These are phyloP conservation scores for Lepidium didymum DNA, from an alignment of 345 rosid species.

Conservation along the genomic window DNA sequence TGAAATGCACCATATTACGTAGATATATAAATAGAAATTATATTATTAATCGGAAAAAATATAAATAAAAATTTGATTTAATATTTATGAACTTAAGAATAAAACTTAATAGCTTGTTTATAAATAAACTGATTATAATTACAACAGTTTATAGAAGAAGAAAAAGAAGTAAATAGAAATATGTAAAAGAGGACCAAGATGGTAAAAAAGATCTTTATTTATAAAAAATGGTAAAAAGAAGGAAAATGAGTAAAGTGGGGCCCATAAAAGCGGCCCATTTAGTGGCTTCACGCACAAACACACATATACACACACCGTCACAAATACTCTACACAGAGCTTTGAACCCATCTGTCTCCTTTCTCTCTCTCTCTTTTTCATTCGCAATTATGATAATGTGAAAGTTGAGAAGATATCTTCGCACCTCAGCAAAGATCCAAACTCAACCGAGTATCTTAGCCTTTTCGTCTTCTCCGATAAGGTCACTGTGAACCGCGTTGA, in stretches of 20 bases:
- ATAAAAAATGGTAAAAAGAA: too few relatives aligned
- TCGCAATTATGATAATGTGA: constrained; percentile 24
- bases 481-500: not conserved
- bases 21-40: not conserved
- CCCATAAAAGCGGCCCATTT: constrained; percentile 29
- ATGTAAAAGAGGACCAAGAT: not conserved
- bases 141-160: not conserved
- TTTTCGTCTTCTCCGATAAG: constrained; percentile 19
- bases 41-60: too few relatives aligned
- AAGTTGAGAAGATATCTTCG: constrained; percentile 23
- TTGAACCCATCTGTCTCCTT: constrained; percentile 25
- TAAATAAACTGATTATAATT: not conserved
- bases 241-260: not conserved
- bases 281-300: constrained; percentile 30
- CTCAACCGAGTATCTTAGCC: not conserved
- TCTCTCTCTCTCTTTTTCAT: constrained; percentile 13
- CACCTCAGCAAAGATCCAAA: constrained; percentile 29
- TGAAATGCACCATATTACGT: not conserved
- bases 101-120: not conserved
- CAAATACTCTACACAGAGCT: constrained; percentile 25
- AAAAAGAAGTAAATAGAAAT: not conserved
- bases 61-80: too few relatives aligned
- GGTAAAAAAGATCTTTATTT: too few relatives aligned
- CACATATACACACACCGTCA: constrained; percentile 23
- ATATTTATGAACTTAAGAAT: not conserved